Evolutionary conservation across 176 grass and related monocot species (phyloP), one percentile per base, ranked within the genome.

Genomic region (Oryza rufipogon): DNA sequence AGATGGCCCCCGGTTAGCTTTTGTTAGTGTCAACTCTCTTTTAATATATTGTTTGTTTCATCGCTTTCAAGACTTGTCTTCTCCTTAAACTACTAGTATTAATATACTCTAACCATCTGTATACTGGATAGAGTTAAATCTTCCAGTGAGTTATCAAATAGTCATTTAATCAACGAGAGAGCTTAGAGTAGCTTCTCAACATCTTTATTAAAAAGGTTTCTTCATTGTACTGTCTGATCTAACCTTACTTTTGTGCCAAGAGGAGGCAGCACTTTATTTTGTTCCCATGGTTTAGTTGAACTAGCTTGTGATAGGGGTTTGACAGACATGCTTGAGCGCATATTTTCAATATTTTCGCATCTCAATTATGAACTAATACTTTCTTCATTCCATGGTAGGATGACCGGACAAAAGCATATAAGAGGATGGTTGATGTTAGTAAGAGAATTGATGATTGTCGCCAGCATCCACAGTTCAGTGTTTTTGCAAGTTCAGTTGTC

Each of bases 321-420:
- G 42, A 84, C 75, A 64, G 23, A 75, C 67, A 87, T 66, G 48
- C 66, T 65, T 7, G 48, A 44, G 41, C 28, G 42, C 66, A 77
- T 58, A 71, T 66, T 58, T 81, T 33, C 63, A 26, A 6, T 52
- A 61, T 22, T 32, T 71, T 77, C 64, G 44, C 48, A 54, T 66
- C 58, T 77, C 45, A 85, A 34, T 70, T 89, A 48, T 81, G 34
- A 80, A 71, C 49, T 69, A 22, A 61, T 15, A 64, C 23, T 63
- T 81, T 56, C 10, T 81, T 84, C n/a, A 74, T 95, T 87, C 73
- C 61, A 80, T 89, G 70, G 38, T 49, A 95, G 96, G 96, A 98
- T 85, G 89, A 93, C 73, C 82, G 91, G 51, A 98, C 96, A 65
- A 98, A 87, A 79, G 80, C 85, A 70, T 98, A 98, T 58, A 98